These are phyloP conservation scores for Bassia scoparia DNA, from an alignment of 148 eudicot species.

Conservation along the genomic window DNA sequence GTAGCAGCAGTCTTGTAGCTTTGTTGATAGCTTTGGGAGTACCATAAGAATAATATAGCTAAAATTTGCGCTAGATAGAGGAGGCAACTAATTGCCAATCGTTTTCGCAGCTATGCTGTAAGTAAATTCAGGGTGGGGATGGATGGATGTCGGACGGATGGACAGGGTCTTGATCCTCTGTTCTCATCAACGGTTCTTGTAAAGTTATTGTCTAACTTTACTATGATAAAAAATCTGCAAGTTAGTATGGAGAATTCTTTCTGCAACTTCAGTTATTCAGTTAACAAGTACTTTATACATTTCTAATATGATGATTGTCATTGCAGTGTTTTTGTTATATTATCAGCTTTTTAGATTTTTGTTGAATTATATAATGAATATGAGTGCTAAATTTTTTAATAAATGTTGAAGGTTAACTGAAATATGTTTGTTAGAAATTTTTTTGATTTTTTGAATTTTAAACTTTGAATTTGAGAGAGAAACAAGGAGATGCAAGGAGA, in stretches of 20 bases:
- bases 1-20: conserved; percentile 44
- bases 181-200: neutral
- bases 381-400: too few species aligned
- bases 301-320: neutral
- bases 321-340: too few species aligned
- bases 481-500: too few species aligned
- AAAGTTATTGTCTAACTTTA: neutral
- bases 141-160: too few species aligned
- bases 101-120: neutral
- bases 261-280: too few species aligned
- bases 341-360: too few species aligned
- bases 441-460: too few species aligned
- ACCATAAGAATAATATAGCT: conserved; percentile 47
- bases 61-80: conserved; percentile 45
- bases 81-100: conserved; percentile 4
- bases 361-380: too few species aligned
- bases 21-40: conserved; percentile 53
- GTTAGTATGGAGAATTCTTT: neutral
- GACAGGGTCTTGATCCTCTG: neutral
- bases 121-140: neutral
- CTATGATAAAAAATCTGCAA: neutral
- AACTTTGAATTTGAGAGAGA: too few species aligned
- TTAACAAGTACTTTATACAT: too few species aligned
- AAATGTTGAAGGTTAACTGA: too few species aligned
- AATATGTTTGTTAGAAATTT: too few species aligned